Conservation (phyloP, 1,284 basidiomycete genomes). For the Sporisorium scitamineum region DNA sequence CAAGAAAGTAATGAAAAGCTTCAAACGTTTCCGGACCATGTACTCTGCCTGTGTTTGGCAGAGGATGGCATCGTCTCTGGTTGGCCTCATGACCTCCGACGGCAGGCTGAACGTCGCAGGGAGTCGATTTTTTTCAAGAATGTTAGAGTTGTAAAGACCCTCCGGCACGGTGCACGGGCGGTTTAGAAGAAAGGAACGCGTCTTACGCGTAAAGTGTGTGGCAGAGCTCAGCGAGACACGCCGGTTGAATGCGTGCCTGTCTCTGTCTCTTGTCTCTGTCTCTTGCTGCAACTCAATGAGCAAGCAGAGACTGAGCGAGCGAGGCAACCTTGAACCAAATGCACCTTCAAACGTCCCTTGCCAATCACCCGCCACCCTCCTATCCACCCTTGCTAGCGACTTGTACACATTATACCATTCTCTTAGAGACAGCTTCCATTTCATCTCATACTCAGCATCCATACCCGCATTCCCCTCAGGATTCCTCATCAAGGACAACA, state of each 20-base stretch:
- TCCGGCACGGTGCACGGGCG: constrained; percentile 5
- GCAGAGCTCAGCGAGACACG: no score
- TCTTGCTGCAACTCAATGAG: no score
- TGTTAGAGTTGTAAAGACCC: neutral
- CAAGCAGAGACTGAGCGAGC: no score
- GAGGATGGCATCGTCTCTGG: neutral
- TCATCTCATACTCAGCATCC: neutral
- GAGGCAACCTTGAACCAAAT: neutral
- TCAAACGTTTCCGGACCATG: no score
- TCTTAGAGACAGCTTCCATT: neutral
- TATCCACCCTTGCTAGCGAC: neutral
- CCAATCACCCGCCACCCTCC: neutral
- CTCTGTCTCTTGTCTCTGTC: no score
- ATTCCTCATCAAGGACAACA: neutral
- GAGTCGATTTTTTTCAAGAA: neutral
- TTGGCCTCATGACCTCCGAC: neutral
- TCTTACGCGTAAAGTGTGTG: constrained; percentile 30
- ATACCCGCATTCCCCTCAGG: neutral
- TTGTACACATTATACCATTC: neutral
- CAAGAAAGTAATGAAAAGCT: no score
- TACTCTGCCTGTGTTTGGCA: no score
- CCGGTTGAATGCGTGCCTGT: no score
- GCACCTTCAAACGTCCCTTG: no score
- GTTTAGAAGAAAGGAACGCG: constrained; percentile 28
- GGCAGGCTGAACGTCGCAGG: neutral